phyloP scores from a whole-genome alignment of 768 basidiomycete genomes.

The Suillus subaureus region DNA sequence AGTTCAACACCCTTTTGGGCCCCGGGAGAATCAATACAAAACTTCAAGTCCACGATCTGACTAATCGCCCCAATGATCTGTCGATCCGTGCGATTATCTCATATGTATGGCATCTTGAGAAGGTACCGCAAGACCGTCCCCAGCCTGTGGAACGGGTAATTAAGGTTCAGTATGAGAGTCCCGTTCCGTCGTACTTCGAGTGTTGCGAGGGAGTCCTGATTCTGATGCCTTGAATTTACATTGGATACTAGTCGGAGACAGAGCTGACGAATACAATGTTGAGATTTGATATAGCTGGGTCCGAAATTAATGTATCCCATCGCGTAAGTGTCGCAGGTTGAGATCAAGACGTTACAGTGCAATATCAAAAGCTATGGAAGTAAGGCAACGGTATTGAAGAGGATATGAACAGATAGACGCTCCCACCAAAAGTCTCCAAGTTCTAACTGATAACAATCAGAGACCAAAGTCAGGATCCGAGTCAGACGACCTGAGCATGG shows the following conservation, averaged over 20 bases:
- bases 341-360: not conserved
- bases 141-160: not conserved
- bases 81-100: not conserved
- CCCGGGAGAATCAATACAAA: too few relatives aligned
- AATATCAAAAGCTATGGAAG: conserved; percentile 3
- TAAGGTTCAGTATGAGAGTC: not conserved
- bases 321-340: not conserved
- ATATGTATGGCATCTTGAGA: not conserved
- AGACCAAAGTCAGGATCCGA: conserved; percentile 17
- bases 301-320: not conserved
- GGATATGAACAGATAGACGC: conserved; percentile 13
- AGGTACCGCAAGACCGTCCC: not conserved
- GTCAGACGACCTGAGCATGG: conserved; percentile 18
- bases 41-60: not conserved
- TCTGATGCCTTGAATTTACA: not conserved
- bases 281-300: not conserved
- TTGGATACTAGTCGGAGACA: too few relatives aligned
- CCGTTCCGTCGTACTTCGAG: not conserved
- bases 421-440: conserved; percentile 19
- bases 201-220: not conserved
- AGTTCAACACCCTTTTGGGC: too few relatives aligned
- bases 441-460: conserved; percentile 3
- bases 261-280: not conserved
- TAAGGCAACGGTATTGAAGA: conserved; percentile 14
- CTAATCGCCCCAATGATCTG: conserved; percentile 1